phyloP scores from a whole-genome alignment of 108 stramenopile genomes.

The Skeletonema costatum region DNA sequence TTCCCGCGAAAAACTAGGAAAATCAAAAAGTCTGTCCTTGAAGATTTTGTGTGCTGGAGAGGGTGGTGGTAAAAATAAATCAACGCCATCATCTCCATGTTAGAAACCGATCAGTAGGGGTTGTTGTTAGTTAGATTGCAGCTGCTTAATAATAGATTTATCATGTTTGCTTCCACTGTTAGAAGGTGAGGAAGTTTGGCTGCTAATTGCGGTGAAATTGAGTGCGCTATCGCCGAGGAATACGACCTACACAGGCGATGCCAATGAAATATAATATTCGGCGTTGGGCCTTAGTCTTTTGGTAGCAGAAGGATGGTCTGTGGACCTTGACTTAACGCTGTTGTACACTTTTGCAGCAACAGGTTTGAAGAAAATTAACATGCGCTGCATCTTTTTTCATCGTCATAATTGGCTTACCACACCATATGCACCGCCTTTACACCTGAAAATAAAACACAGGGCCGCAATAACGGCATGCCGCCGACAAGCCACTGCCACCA shows the following conservation, averaged over 20 bases:
- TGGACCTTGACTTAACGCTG: neutral
- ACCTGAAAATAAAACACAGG: neutral
- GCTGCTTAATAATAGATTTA: neutral
- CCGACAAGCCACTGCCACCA: constrained; percentile 1
- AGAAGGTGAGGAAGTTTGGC: constrained; percentile 16
- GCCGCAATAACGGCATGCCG: constrained; percentile 20
- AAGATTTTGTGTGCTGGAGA: neutral
- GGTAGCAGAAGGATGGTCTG: neutral
- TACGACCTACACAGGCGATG: neutral
- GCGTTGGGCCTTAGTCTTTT: neutral
- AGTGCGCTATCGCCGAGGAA: neutral
- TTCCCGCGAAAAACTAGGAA: neutral
- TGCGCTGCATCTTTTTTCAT: neutral
- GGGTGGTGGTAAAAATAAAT: neutral
- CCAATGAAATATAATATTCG: neutral
- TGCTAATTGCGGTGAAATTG: neutral
- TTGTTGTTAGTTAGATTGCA: neutral
- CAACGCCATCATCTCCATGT: neutral
- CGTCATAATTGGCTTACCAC: neutral
- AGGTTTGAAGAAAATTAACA: neutral
- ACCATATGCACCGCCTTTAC: neutral
- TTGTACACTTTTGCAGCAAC: too few relatives aligned
- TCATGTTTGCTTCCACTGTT: constrained; percentile 23
- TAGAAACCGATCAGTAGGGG: neutral
- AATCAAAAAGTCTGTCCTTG: constrained; percentile 1